Evolutionary conservation across 345 rosid genomes (phyloP), one percentile per base, ranked within the genome.

Genomic region (Diplotaxis tenuifolia): DNA sequence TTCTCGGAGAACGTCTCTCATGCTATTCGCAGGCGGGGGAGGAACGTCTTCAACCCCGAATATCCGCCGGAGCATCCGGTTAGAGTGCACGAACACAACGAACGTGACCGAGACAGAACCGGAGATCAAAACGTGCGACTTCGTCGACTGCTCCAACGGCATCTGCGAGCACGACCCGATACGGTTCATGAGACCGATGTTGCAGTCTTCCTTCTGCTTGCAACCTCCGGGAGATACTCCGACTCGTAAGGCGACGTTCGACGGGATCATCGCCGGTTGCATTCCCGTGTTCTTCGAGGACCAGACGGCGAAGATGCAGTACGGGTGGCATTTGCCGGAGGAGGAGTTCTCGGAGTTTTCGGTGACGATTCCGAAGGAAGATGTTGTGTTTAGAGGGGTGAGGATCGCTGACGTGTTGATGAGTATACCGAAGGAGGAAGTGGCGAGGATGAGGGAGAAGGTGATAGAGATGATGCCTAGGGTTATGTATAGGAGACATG

Each of bases 181-280:
- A 4, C 79, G 86, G 40, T 92, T 82, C 70, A 89, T 90, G 96
- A 85, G 63, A 81, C 96, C 94, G 1, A 90, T 90, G 96, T 47
- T 95, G 38, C 85, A 81, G 57, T 80, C 97, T 0, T 80, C 82
- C 1, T 95, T 95, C 56, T 95, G 97, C 47, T 79, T 95, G 74
- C 97, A 95, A 75, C 99, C 99, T 6, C 96, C 96, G 0, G 97
- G 96, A 59, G 96, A 95, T 36, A 92, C 97, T 0, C 99, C 99
- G 1, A 87, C 97, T 0, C 64, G 99, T 23, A 78, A 97, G 50
- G 86, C 96, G 0, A 87, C 97, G 2, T 90, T 95, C 63, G 96
- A 95, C 77, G 88, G 88, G 45, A 83, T 95, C 47, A 65, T 87
- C 42, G 96, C 96, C 0, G 97, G 97, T 7, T 95, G 99, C 60